These are phyloP conservation scores for Dinochytrium kinnereticum DNA, from an alignment of 371 early-diverging fungal species.

Conservation along the genomic window DNA sequence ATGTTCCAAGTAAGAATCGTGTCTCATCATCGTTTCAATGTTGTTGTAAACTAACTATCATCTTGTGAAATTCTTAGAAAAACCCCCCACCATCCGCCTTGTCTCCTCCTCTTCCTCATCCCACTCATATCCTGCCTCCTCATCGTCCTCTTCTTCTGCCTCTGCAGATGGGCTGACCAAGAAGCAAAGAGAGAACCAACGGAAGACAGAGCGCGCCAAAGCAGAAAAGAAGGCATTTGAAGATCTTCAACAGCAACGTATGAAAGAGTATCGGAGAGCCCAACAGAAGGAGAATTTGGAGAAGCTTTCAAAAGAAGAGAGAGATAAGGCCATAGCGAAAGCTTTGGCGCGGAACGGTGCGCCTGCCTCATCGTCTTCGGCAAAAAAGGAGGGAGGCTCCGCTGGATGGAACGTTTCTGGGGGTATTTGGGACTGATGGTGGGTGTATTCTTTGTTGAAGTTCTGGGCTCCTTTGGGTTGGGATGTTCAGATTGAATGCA, in stretches of 20 bases:
- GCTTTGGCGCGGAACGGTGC: background rate
- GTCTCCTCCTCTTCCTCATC: constrained; percentile 15
- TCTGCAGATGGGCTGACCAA: constrained; percentile 29
- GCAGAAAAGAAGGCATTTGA: constrained; percentile 31
- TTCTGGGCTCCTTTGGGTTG: background rate
- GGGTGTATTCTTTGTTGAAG: background rate
- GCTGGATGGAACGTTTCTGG: constrained; percentile 1
- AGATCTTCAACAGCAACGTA: constrained; percentile 25
- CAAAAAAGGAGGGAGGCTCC: background rate
- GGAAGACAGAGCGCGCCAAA: constrained; percentile 39
- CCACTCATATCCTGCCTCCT: constrained; percentile 10
- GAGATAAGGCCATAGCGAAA: constrained; percentile 9
- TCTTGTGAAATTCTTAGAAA: background rate
- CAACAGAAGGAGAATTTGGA: constrained; percentile 19
- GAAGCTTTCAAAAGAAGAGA: constrained; percentile 18
- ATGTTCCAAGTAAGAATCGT: constrained; percentile 18
- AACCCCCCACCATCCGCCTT: constrained; percentile 30
- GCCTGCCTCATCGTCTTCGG: background rate
- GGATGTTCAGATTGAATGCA: background rate
- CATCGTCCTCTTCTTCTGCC: constrained; percentile 1
- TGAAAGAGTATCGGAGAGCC: constrained; percentile 27
- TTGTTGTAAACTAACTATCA: background rate
- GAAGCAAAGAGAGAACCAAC: constrained; percentile 43
- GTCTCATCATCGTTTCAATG: background rate
- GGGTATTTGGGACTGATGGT: constrained; percentile 15